Evolutionary conservation across 306 rosid genomes (phyloP).

Genomic region (Vicia sativa): DNA sequence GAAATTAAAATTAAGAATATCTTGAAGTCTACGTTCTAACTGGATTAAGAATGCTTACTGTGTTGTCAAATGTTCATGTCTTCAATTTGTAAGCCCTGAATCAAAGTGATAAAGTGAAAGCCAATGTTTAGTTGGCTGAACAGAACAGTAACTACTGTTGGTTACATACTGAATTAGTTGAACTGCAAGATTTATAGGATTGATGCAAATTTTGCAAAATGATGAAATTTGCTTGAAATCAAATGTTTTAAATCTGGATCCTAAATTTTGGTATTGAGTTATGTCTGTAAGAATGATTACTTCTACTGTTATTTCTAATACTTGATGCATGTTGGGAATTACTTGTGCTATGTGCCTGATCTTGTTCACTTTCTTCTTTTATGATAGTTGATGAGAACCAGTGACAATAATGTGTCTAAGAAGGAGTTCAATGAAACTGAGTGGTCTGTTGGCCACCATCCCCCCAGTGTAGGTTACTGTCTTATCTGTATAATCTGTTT

Average conservation of each 20-base stretch:
- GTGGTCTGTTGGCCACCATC: constrained; percentile 68
- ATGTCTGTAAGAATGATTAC: neutral
- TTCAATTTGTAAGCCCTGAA: constrained; percentile 18
- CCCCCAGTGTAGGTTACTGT: constrained; percentile 69
- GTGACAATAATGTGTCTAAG: constrained; percentile 51
- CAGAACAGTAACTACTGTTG: neutral
- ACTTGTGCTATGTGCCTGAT: constrained; percentile 29
- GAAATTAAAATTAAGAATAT: constrained; percentile 7
- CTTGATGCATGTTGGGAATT: constrained; percentile 17
- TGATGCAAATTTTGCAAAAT: neutral
- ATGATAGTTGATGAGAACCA: constrained; percentile 58
- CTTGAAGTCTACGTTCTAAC: neutral
- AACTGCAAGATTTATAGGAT: constrained; percentile 4
- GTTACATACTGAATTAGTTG: constrained; percentile 12
- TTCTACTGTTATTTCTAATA: constrained; percentile 9
- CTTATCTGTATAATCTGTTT: constrained; percentile 24
- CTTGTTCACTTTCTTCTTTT: constrained; percentile 34
- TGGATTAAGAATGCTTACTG: constrained; percentile 7
- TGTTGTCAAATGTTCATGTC: constrained; percentile 8
- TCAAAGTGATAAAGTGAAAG: neutral
- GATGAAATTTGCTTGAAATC: constrained; percentile 24
- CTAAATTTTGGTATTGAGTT: constrained; percentile 13
- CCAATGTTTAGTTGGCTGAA: constrained; percentile 13
- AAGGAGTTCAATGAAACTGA: constrained; percentile 86
- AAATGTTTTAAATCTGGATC: constrained; percentile 9